Evolutionary conservation across 257 asterid genomes (phyloP), one percentile per base, ranked within the genome.

Genomic region (Buddleja alternifolia): DNA sequence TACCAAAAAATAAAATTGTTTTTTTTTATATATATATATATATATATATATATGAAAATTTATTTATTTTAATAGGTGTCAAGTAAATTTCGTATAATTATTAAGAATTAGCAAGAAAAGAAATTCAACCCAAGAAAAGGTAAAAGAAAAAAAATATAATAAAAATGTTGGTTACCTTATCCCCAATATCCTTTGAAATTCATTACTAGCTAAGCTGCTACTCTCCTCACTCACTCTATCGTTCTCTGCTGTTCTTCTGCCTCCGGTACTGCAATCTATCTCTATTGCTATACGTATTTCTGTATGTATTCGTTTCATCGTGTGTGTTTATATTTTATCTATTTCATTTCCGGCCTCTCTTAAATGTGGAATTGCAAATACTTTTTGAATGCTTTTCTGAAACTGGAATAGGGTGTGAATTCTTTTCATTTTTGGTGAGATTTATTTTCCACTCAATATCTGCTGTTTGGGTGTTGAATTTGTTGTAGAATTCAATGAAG

Each of bases 141-240:
- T 53, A 8, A 15, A 8, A 23, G 19, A 53, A 10, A 29, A 34
- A 3, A 21, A 48, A 0, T 45, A 34, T 3, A 12, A 21, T 8
- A 12, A 6, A 45, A 61, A 67, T 14, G 42, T 8, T 25, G 71
- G 75, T 36, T 60, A 74, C 74, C 84, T 75, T 79, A 79, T 72
- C 84, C 80, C 81, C 80, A 5, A 74, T n/a, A 46, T 53, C 53
- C 60, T 54, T 47, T 17, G 61, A 72, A 68, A 63, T 25, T 63
- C 70, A 19, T 4, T 41, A 32, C 55, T 54, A 32, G 72, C 66
- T 62, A 21, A 62, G 15, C 47, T n/a, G n/a, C 67, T 14, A 47
- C 69, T 60, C 66, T 55, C 52, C 65, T 23, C 19, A 4, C 65
- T 54, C 64, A 9, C 53, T 55, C 69, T 7, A 17, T 48, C 67